Evolutionary conservation across 2,329 filamentous ascomycete genomes (phyloP).

Genomic region (Fusarium vanettenii): DNA sequence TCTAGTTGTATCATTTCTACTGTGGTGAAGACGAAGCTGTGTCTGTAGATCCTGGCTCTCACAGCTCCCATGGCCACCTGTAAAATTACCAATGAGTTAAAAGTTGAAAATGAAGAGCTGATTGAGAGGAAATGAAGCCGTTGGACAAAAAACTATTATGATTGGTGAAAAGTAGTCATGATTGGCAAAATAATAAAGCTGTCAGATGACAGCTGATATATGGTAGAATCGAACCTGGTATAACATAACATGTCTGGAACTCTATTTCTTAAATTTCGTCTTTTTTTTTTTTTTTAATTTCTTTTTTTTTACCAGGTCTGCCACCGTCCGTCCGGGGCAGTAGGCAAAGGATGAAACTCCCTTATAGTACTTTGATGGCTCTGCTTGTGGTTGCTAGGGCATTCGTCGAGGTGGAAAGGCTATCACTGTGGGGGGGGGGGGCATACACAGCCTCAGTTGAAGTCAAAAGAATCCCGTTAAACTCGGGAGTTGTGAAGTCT

Average conservation of each 20-base stretch:
- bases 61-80: not conserved
- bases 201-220: not conserved
- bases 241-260: not conserved
- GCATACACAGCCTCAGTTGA: not conserved
- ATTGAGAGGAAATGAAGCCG: not conserved
- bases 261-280: not conserved
- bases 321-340: not conserved
- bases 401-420: not conserved
- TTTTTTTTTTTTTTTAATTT: not conserved
- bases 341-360: not conserved
- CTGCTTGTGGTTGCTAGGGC: not conserved
- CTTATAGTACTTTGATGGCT: not conserved
- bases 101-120: not conserved
- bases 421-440: not conserved
- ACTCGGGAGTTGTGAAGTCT: not conserved
- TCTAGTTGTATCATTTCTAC: not conserved
- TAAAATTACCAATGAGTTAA: not conserved
- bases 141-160: not conserved
- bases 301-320: not conserved
- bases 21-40: not conserved
- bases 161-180: no score
- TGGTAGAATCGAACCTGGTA: not conserved
- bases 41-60: not conserved
- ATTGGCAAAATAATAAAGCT: not conserved
- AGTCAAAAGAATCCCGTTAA: not conserved